Evolutionary conservation across 495 filamentous ascomycete species (phyloP).

Genomic region (Parathielavia appendiculata): DNA sequence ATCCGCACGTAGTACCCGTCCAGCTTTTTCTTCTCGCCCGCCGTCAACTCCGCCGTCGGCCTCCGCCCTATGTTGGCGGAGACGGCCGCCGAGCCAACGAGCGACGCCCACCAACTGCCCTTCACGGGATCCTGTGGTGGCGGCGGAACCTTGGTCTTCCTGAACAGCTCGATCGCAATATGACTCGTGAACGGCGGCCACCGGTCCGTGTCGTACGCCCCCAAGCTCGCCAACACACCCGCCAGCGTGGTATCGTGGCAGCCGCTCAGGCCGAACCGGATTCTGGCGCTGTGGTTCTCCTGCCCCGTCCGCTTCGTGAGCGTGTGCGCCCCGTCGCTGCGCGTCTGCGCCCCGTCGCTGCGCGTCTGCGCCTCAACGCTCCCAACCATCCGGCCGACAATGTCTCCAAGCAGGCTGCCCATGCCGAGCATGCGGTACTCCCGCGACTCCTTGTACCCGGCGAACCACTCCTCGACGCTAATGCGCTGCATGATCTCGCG

Average conservation of each 20-base stretch:
- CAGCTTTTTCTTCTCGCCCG: conserved; percentile 49
- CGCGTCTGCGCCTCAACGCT: conserved; percentile 47
- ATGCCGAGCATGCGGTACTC: conserved; percentile 89
- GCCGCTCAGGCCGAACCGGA: conserved; percentile 62
- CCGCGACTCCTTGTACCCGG: conserved; percentile 71
- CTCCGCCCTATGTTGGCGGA: conserved; percentile 48
- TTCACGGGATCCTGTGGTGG: conserved; percentile 16
- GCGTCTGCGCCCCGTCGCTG: conserved; percentile 12
- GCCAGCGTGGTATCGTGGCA: conserved; percentile 95
- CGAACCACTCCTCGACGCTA: conserved; percentile 87
- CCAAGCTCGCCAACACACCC: conserved; percentile 68
- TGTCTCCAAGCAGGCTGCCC: conserved; percentile 75
- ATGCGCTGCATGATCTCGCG: conserved; percentile 69
- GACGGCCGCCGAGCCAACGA: conserved; percentile 35
- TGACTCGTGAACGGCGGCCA: conserved; percentile 95
- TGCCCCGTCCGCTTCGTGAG: conserved; percentile 47
- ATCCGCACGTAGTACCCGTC: conserved; percentile 87
- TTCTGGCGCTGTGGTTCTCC: conserved; percentile 48
- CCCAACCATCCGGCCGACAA: conserved; percentile 78
- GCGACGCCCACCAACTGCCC: conserved; percentile 43
- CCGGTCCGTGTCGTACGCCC: conserved; percentile 62
- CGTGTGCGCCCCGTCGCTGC: conserved; percentile 32
- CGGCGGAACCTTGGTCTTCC: conserved; percentile 33
- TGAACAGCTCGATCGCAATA: conserved; percentile 87
- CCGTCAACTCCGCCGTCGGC: conserved; percentile 42